These are phyloP conservation scores for Pyrus hybrid DNA, from an alignment of 331 rosid genomes.

Conservation along the genomic window DNA sequence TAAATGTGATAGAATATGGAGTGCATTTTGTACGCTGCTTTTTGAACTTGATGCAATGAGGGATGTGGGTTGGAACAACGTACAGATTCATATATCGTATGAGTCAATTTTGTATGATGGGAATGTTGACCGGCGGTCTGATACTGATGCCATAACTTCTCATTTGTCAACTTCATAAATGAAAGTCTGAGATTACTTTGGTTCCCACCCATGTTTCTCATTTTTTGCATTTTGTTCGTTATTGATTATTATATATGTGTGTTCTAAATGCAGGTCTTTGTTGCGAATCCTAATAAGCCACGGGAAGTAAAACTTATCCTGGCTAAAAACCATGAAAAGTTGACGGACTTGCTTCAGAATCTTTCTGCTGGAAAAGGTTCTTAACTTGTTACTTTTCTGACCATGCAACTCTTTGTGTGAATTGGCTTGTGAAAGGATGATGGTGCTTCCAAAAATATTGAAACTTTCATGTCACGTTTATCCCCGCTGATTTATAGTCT, in stretches of 20 bases:
- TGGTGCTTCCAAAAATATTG: neutral
- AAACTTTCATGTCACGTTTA: neutral
- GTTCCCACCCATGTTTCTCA: neutral
- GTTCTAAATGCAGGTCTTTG: slow-evolving; percentile 53
- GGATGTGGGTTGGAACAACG: neutral
- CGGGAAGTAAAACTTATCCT: slow-evolving; percentile 71
- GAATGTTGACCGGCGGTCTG: neutral
- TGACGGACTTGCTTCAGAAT: slow-evolving; percentile 62
- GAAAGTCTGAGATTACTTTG: neutral
- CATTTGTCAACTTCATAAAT: neutral
- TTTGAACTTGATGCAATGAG: neutral
- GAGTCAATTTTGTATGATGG: neutral
- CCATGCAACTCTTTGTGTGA: neutral
- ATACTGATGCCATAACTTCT: neutral
- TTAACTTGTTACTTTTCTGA: neutral
- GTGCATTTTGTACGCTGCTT: neutral
- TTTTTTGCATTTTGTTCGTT: neutral
- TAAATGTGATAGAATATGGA: neutral
- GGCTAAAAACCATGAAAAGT: slow-evolving; percentile 65
- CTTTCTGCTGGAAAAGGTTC: slow-evolving; percentile 83
- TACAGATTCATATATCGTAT: no score
- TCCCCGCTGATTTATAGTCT: neutral
- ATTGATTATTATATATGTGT: neutral
- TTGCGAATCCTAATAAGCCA: slow-evolving; percentile 90
- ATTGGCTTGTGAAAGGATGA: neutral